Evolutionary conservation across 2,329 filamentous ascomycete genomes (phyloP).

Genomic region (Esteya vermicola): DNA sequence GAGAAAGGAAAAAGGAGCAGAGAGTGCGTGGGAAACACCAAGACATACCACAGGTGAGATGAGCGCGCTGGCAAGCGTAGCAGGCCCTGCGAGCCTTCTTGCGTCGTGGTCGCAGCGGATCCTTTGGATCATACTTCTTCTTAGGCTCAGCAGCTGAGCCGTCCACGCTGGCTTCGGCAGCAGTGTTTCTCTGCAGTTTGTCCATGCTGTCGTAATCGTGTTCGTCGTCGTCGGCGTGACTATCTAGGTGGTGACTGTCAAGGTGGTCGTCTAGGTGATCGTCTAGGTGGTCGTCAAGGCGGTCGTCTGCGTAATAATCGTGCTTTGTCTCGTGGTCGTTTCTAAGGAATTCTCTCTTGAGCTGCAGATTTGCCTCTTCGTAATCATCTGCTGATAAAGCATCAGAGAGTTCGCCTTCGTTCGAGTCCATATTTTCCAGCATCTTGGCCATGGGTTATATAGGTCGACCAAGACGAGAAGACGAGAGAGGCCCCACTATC

Average conservation of each 20-base stretch:
- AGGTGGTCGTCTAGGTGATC: constrained; percentile 37
- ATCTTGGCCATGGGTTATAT: constrained; percentile 42
- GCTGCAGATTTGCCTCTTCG: constrained; percentile 30
- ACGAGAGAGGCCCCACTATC: background rate
- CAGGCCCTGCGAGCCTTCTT: constrained; percentile 96
- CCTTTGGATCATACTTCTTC: constrained; percentile 71
- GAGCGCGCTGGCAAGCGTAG: constrained; percentile 91
- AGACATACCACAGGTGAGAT: constrained; percentile 88
- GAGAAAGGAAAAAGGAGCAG: constrained; percentile 6
- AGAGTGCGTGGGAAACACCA: background rate
- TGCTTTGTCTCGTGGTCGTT: constrained; percentile 12
- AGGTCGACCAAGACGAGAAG: constrained; percentile 8
- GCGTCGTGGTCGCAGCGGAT: constrained; percentile 73
- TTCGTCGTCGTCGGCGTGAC: constrained; percentile 40
- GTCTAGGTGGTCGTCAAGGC: constrained; percentile 34
- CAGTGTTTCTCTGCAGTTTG: constrained; percentile 32
- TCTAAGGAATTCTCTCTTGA: constrained; percentile 18
- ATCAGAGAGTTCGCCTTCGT: constrained; percentile 42
- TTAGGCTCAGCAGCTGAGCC: constrained; percentile 30
- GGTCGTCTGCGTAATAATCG: constrained; percentile 20
- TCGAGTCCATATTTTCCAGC: constrained; percentile 39
- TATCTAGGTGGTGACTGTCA: constrained; percentile 40
- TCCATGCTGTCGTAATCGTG: constrained; percentile 33
- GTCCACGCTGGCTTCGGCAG: constrained; percentile 3
- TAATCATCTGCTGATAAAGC: constrained; percentile 45